A percentile compares a stretch with the other conserved stretches of the same genome.
Evolutionary conservation across 192 early-diverging fungal genomes (phyloP).

Genomic region (Gryganskiella cystojenkinii): DNA sequence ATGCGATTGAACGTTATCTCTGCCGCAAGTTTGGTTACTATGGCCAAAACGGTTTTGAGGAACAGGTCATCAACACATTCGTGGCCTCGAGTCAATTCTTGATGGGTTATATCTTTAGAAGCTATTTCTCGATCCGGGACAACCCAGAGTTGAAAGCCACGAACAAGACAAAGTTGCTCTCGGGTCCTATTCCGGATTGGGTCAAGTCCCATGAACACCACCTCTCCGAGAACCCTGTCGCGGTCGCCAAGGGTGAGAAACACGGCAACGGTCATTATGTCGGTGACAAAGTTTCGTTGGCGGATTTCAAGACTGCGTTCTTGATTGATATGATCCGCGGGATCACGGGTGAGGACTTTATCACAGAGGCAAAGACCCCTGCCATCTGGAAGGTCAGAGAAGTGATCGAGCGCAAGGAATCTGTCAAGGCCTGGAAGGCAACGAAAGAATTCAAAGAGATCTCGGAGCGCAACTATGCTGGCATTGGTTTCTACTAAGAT

Average conservation of each 20-base stretch:
- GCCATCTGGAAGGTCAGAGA: slow-evolving; percentile 24
- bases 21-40: slow-evolving; percentile 49
- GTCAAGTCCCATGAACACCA: slow-evolving; percentile 53
- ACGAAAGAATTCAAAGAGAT: slow-evolving; percentile 19
- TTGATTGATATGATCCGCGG: slow-evolving; percentile 7
- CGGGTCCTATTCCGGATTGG: background rate
- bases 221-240: slow-evolving; percentile 45
- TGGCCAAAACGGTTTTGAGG: slow-evolving; percentile 41
- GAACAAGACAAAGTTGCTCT: slow-evolving; percentile 10
- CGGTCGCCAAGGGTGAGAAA: no score
- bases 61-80: slow-evolving; percentile 39
- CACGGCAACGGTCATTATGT: slow-evolving; percentile 68
- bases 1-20: slow-evolving; percentile 60
- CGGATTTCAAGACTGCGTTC: slow-evolving; percentile 40
- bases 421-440: slow-evolving; percentile 3
- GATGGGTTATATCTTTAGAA: background rate
- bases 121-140: slow-evolving; percentile 6
- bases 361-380: slow-evolving; percentile 23
- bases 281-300: slow-evolving; percentile 54
- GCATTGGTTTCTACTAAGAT: slow-evolving; percentile 13
- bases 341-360: background rate
- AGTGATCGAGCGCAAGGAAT: background rate
- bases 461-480: slow-evolving; percentile 1
- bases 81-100: slow-evolving; percentile 22
- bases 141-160: slow-evolving; percentile 10